Evolutionary conservation across 768 basidiomycete species (phyloP).

Genomic region (Trametes cingulata): DNA sequence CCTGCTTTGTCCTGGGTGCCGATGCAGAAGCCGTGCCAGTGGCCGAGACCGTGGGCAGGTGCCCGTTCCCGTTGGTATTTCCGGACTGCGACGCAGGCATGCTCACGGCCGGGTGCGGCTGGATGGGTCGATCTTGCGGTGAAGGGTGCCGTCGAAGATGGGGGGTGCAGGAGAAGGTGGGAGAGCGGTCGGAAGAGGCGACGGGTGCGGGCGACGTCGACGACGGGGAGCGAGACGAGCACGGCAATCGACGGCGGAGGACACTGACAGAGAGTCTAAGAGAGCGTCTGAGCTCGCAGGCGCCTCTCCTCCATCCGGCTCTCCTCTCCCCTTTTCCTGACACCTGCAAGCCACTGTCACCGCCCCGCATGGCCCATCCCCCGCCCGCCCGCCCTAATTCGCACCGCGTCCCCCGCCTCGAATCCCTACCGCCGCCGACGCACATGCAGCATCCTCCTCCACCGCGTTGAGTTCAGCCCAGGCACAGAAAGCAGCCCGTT

Average conservation of each 20-base stretch:
- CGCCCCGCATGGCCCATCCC: conserved; percentile 12
- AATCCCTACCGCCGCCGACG: conserved; percentile 11
- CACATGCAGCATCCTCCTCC: not conserved
- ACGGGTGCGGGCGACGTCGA: not conserved
- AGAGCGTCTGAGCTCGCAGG: conserved; percentile 16
- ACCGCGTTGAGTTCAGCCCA: not conserved
- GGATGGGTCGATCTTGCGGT: not conserved
- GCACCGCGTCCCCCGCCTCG: not conserved
- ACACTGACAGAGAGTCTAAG: conserved; percentile 13
- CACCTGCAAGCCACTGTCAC: conserved; percentile 17
- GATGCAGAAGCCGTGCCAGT: conserved; percentile 9
- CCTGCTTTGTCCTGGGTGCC: conserved; percentile 16
- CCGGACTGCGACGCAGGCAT: conserved; percentile 18
- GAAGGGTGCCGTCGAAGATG: not conserved
- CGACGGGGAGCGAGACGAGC: conserved; percentile 12
- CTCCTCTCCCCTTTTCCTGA: conserved; percentile 2
- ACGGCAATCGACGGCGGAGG: conserved; percentile 10
- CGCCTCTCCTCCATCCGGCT: conserved; percentile 7
- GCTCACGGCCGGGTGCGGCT: not conserved
- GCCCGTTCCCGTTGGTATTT: conserved; percentile 15
- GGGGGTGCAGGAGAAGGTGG: not conserved
- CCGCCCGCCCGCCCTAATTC: not conserved
- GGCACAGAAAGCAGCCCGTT: not conserved
- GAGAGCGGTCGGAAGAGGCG: not conserved
- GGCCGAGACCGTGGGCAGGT: conserved; percentile 11